Percentiles rank a stretch among this genome's conserved stretches.
Conservation (phyloP, 257 asterid species). For the Solanum clarkiae region DNA sequence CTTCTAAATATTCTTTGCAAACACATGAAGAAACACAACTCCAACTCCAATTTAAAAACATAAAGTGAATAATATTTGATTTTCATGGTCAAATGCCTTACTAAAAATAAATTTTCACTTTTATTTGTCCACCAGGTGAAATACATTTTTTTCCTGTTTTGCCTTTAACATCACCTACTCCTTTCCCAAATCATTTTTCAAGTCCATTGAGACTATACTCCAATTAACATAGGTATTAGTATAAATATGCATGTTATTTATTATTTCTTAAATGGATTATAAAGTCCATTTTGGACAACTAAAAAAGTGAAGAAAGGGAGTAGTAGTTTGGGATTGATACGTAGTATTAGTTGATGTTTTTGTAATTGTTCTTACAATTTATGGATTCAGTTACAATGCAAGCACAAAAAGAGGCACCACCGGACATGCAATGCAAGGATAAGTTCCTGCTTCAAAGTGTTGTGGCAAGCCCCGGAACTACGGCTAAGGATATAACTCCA, state of each 20-base stretch:
- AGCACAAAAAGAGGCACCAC: conserved; percentile 94
- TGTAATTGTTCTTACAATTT: neutral
- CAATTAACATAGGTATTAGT: neutral
- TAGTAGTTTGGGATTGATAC: neutral
- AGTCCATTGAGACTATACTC: neutral
- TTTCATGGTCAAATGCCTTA: neutral
- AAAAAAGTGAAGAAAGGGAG: neutral
- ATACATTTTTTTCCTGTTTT: neutral
- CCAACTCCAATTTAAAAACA: neutral
- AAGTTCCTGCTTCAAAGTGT: conserved; percentile 87
- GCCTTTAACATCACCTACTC: neutral
- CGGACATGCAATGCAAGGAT: conserved; percentile 91
- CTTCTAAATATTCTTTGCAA: neutral
- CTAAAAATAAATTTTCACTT: neutral
- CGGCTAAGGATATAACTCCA: conserved; percentile 65
- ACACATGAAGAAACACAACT: neutral
- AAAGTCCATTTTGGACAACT: neutral
- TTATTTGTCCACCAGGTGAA: neutral
- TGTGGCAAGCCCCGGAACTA: conserved; percentile 39
- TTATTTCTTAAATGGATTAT: neutral
- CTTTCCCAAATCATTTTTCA: neutral
- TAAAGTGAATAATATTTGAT: neutral
- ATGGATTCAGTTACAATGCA: conserved; percentile 80
- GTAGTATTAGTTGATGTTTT: neutral
- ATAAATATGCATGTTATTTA: neutral